Percentiles rank a stretch among this genome's conserved stretches.
phyloP scores from a whole-genome alignment of 176 grass and related monocot species.

The Oryza meyeriana region DNA sequence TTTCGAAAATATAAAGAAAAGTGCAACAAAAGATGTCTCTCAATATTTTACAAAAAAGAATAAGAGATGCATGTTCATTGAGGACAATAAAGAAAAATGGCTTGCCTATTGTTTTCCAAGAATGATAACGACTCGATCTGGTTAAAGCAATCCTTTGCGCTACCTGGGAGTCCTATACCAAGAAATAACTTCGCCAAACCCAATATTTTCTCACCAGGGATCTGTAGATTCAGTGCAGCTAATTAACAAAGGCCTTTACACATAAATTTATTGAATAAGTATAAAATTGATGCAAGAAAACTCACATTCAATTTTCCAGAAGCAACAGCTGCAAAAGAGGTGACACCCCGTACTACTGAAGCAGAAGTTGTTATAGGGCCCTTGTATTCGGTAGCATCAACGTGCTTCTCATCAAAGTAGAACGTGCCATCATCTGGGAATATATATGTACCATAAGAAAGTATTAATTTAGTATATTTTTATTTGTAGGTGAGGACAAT shows the following conservation, averaged over 20 bases:
- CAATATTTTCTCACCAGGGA: constrained; percentile 74
- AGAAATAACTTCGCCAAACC: constrained; percentile 95
- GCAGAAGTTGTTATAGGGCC: constrained; percentile 83
- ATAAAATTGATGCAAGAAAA: background rate
- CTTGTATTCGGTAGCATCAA: constrained; percentile 79
- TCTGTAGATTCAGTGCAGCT: constrained; percentile 50
- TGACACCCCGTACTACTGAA: constrained; percentile 76
- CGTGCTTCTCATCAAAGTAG: constrained; percentile 96
- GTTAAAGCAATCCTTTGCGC: constrained; percentile 72
- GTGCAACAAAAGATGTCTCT: background rate
- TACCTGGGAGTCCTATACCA: constrained; percentile 83
- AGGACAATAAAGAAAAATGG: constrained; percentile 9
- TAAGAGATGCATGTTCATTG: background rate
- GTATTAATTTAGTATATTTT: constrained; percentile 8
- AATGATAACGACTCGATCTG: constrained; percentile 82
- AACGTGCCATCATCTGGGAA: constrained; percentile 74
- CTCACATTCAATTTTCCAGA: constrained; percentile 85
- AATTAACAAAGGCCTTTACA: constrained; percentile 8
- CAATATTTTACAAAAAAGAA: background rate
- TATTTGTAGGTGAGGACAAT: background rate
- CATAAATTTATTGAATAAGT: constrained; percentile 19
- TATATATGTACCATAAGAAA: constrained; percentile 17
- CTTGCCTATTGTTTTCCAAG: constrained; percentile 85
- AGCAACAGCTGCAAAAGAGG: constrained; percentile 60
- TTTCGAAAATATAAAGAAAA: background rate